Base-by-base conservation (phyloP, 345 rosid genomes). In the Ceriops tagal region DNA sequence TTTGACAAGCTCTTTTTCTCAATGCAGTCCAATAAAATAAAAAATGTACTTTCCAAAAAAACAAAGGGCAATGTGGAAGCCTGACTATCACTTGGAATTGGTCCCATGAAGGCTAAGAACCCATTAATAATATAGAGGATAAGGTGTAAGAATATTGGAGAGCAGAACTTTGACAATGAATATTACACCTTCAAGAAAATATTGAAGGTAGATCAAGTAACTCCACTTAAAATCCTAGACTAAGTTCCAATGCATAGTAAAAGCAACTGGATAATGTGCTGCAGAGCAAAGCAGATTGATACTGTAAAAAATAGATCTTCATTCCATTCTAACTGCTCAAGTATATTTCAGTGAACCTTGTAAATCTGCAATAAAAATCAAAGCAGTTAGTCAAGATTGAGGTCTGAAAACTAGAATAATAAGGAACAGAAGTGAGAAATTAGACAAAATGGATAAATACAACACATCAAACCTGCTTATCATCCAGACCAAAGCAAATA, bases 221-320 rank as follows among this genome's bases (percentile, higher is more conserved):
- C 13, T 37, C 43, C 13, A 37, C 13, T 37, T 37, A 37, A 37
- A 37, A 10, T 37, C 43, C 43, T 70, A 62, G 26, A 70, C 27
- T 19, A 65, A 18, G 5, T 21, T 18, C 52, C 21, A 26, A 47
- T 26, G 65, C 70, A 26, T 24, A 5, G 6, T 19, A 46, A 47
- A 68, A 70, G 73, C 71, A 56, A 89, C 96, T 93, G 90, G 97
- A 83, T 80, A 85, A 70, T 72, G 75, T 67, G 99, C 92, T 4
- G 92, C 88, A 77, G 87, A 82, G 64, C 86, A 78, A 35, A 95
- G 91, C 71, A 95, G 70, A 78, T 82, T 77, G 53, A 82, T 49
- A 81, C 28, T 67, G 93, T 87, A 79, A 84, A 49, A 65, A 86
- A 82, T 46, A 86, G 82, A 77, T 86, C 93, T 79, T 84, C 92